Base-by-base conservation (phyloP, 73 alveolate genomes). In the Tetrahymena borealis region DNA sequence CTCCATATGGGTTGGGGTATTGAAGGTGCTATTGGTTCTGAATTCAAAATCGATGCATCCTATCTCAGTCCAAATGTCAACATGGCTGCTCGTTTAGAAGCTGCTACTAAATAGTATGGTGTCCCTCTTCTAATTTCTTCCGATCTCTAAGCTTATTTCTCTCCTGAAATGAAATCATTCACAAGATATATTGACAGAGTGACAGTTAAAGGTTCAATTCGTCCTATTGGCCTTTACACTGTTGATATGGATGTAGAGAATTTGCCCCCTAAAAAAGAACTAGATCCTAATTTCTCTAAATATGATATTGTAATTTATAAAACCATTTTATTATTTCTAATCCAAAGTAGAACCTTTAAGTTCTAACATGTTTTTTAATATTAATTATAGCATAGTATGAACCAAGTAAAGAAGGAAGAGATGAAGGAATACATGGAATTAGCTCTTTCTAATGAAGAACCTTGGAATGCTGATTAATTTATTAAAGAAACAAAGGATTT, bases 1-100 rank as follows among this genome's bases (percentile, higher is more conserved):
- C 96, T 98, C 39, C 99, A 98, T 95, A 95, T 96, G 15, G 99
- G 99, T 7, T 98, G 99, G 99, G 98, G 99, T 33, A 98, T 98
- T 78, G 99, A 98, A 94, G 99, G 99, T 3, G 99, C 99, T 3
- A 96, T 97, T 20, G 99, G 99, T n/a, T 95, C 98, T 20, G 98
- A 95, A 37, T 97, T 97, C 91, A 97, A 97, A 94, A 97, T 97
- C 78, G 99, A 97, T 95, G 99, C 99, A 7, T 90, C 97, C 20
- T 97, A 97, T 92, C 91, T 97, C 24, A 92, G 97, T 39, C 99
- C 99, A n/a, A 97, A 97, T 96, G 99, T 97, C 28, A 97, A 97
- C 91, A 94, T 97, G 98, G 99, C 99, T 36, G 95, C 98, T 10
- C 90, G 98, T 60, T 93, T 97, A 42, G 99, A 97, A 94, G 98